Evolutionary conservation across 495 filamentous ascomycete species (phyloP).

Genomic region (Xylaria cubensis): DNA sequence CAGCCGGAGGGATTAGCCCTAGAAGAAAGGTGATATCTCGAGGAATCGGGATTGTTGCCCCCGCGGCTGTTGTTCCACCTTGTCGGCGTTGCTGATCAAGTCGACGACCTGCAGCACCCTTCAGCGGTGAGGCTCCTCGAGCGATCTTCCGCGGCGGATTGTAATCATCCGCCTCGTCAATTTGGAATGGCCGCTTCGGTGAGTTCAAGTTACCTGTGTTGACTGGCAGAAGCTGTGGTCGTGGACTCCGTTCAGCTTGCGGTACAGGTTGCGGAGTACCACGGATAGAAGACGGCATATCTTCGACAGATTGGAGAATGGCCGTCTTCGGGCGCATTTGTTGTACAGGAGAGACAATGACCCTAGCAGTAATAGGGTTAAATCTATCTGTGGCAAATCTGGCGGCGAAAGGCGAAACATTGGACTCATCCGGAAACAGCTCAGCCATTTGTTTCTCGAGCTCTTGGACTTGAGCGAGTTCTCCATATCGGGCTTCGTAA

Average conservation of each 20-base stretch:
- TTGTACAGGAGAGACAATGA: constrained; percentile 79
- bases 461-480: constrained; percentile 84
- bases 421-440: constrained; percentile 86
- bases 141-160: constrained; percentile 78
- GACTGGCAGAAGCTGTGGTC: constrained; percentile 57
- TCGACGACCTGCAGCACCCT: constrained; percentile 80
- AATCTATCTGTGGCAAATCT: constrained; percentile 68
- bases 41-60: constrained; percentile 63
- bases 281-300: constrained; percentile 52
- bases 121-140: constrained; percentile 83
- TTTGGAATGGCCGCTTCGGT: constrained; percentile 74
- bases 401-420: constrained; percentile 73
- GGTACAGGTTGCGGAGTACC: constrained; percentile 56
- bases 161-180: constrained; percentile 75
- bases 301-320: constrained; percentile 59
- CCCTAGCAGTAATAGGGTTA: constrained; percentile 73
- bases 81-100: constrained; percentile 77
- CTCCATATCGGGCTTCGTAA: constrained; percentile 93
- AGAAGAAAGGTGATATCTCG: constrained; percentile 81
- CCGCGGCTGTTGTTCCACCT: constrained; percentile 44
- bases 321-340: constrained; percentile 72
- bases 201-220: constrained; percentile 57
- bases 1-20: constrained; percentile 78
- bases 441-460: constrained; percentile 92
- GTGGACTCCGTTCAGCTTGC: constrained; percentile 49